phyloP scores from a whole-genome alignment of 352 stramenopile genomes.

The Globisporangium paddicum region DNA sequence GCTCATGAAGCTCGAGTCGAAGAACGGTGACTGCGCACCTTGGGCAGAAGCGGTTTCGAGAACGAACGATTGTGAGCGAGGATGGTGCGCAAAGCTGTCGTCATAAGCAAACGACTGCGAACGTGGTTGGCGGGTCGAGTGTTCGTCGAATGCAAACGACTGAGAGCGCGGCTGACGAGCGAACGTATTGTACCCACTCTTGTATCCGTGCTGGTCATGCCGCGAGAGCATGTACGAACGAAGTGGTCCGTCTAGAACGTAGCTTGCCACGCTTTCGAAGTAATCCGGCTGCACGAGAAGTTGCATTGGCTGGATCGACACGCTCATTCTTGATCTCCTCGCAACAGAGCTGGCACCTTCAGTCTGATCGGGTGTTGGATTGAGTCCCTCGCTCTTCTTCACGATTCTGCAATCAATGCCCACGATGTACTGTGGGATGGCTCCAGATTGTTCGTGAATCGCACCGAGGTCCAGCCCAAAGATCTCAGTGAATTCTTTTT shows the following conservation, averaged over 20 bases:
- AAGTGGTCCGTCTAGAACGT: conserved; percentile 52
- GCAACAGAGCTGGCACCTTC: conserved; percentile 2
- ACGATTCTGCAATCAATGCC: conserved; percentile 40
- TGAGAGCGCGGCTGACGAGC: conserved; percentile 2
- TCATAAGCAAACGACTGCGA: conserved; percentile 12
- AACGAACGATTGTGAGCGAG: conserved; percentile 15
- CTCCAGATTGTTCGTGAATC: conserved; percentile 9
- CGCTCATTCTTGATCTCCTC: conserved; percentile 30
- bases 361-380: neutral
- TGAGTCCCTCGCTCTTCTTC: conserved; percentile 6
- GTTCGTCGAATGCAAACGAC: conserved; percentile 9
- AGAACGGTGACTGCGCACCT: conserved; percentile 9
- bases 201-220: conserved; percentile 7
- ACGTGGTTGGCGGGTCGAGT: neutral
- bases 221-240: conserved; percentile 25
- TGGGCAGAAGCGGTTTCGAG: conserved; percentile 11
- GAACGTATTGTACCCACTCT: neutral
- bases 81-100: conserved; percentile 5
- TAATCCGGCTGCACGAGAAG: conserved; percentile 56
- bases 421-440: conserved; percentile 28
- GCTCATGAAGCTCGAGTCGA: conserved; percentile 14
- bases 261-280: conserved; percentile 52
- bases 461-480: conserved; percentile 40
- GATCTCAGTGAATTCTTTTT: conserved; percentile 40
- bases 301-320: conserved; percentile 49